A percentile compares a stretch with the other conserved stretches of the same genome.
These are phyloP conservation scores for Fusarium chlamydosporum DNA, from an alignment of 2,329 filamentous ascomycete species.

Conservation along the genomic window DNA sequence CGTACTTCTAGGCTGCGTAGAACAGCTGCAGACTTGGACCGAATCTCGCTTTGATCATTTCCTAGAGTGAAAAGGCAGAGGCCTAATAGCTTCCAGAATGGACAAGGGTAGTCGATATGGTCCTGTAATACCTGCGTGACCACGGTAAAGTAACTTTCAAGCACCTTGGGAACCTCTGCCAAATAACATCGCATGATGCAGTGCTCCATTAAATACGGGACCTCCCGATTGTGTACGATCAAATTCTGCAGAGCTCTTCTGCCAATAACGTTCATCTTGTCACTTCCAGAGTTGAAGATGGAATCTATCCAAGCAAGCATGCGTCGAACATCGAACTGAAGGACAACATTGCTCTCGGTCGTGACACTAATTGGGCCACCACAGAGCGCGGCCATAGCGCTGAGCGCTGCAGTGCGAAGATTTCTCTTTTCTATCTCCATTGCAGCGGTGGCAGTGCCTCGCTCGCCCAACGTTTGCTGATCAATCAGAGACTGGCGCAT, in stretches of 20 bases:
- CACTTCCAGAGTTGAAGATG: constrained; percentile 92
- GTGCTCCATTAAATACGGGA: constrained; percentile 86
- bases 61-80: constrained; percentile 93
- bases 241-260: constrained; percentile 89
- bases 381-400: constrained; percentile 95
- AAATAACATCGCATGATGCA: constrained; percentile 93
- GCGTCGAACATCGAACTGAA: constrained; percentile 91
- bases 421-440: constrained; percentile 98
- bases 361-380: constrained; percentile 87
- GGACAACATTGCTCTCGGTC: constrained; percentile 86
- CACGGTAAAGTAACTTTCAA: constrained; percentile 96
- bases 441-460: constrained; percentile 84
- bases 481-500: constrained; percentile 89
- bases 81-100: constrained; percentile 92
- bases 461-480: constrained; percentile 80
- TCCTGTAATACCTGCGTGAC: constrained; percentile 89
- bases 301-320: constrained; percentile 97
- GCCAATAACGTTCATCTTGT: constrained; percentile 92
- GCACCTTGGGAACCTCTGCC: constrained; percentile 82
- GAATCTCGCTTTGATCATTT: constrained; percentile 88
- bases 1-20: constrained; percentile 86
- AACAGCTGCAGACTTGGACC: constrained; percentile 87
- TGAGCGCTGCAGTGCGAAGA: constrained; percentile 88
- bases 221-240: constrained; percentile 90
- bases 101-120: constrained; percentile 82